Percentiles rank a stretch among this genome's conserved stretches.
These are phyloP conservation scores for Apophysomyces sp. DNA, from an alignment of 371 early-diverging fungal genomes.

Conservation along the genomic window DNA sequence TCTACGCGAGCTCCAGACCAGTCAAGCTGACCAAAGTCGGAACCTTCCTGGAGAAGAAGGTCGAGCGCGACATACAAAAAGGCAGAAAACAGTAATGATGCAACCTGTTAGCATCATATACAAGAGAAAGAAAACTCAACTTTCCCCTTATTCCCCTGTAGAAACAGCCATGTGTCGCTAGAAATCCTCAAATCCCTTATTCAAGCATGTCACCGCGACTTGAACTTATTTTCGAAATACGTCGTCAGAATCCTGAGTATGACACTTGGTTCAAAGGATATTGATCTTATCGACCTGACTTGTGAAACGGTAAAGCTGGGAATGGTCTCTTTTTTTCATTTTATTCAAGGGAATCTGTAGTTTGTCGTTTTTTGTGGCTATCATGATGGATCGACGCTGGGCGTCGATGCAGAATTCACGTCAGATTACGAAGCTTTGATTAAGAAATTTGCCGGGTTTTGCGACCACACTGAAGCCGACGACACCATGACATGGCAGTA, in stretches of 20 bases:
- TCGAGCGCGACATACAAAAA: constrained; percentile 67
- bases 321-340: neutral
- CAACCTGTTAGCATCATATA: neutral
- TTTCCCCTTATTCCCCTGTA: constrained; percentile 1
- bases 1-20: constrained; percentile 88
- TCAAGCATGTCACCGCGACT: constrained; percentile 69
- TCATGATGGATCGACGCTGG: constrained; percentile 65
- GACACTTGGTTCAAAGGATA: constrained; percentile 53
- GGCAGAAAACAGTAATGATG: constrained; percentile 56
- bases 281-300: constrained; percentile 50
- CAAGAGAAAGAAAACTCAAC: constrained; percentile 1
- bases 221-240: constrained; percentile 82
- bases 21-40: constrained; percentile 93
- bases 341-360: constrained; percentile 20
- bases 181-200: constrained; percentile 76
- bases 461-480: constrained; percentile 40
- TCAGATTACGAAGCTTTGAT: constrained; percentile 45
- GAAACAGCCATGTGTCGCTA: constrained; percentile 55
- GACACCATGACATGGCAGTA: constrained; percentile 14
- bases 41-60: constrained; percentile 76
- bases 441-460: constrained; percentile 58
- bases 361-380: constrained; percentile 70
- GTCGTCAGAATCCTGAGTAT: constrained; percentile 55
- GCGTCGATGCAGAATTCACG: constrained; percentile 65
- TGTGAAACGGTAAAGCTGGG: constrained; percentile 52